A percentile compares a stretch with the other conserved stretches of the same genome.
Conservation (phyloP, 2,329 filamentous ascomycete species). For the Sporothrix protearum region DNA sequence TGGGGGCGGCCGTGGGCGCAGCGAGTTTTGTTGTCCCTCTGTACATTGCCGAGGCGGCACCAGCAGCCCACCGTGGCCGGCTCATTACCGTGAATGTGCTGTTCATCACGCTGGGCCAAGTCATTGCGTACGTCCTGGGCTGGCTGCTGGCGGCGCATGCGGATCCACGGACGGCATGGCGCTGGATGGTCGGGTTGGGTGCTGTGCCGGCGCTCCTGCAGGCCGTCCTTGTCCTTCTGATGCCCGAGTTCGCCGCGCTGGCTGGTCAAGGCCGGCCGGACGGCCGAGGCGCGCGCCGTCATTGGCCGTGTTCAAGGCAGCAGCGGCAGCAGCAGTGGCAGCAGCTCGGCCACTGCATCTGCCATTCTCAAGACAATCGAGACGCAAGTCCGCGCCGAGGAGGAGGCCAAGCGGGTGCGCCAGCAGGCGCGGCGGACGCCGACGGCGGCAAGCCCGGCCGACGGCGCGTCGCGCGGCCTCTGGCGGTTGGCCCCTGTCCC, state of each 20-base stretch:
- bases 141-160: conserved; percentile 65
- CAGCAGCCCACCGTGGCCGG: conserved; percentile 69
- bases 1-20: conserved; percentile 69
- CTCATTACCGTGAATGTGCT: conserved; percentile 78
- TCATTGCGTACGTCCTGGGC: conserved; percentile 80
- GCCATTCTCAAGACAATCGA: conserved; percentile 66
- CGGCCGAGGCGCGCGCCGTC: conserved; percentile 60
- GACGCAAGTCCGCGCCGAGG: conserved; percentile 68
- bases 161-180: conserved; percentile 62
- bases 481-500: conserved; percentile 27
- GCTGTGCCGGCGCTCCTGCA: conserved; percentile 73
- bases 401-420: conserved; percentile 48
- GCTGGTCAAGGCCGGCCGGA: conserved; percentile 67
- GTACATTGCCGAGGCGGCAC: conserved; percentile 84
- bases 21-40: conserved; percentile 80
- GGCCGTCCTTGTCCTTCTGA: conserved; percentile 60
- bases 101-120: conserved; percentile 83
- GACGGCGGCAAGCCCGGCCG: no score
- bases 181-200: conserved; percentile 88
- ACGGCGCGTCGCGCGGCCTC: conserved; percentile 29
- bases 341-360: conserved; percentile 44
- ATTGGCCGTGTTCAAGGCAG: conserved; percentile 57
- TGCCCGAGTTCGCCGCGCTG: conserved; percentile 92
- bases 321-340: conserved; percentile 42
- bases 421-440: neutral